Evolutionary conservation across 2,329 filamentous ascomycete species (phyloP), one percentile per base, ranked within the genome.

Genomic region (Verticillium isaacii): DNA sequence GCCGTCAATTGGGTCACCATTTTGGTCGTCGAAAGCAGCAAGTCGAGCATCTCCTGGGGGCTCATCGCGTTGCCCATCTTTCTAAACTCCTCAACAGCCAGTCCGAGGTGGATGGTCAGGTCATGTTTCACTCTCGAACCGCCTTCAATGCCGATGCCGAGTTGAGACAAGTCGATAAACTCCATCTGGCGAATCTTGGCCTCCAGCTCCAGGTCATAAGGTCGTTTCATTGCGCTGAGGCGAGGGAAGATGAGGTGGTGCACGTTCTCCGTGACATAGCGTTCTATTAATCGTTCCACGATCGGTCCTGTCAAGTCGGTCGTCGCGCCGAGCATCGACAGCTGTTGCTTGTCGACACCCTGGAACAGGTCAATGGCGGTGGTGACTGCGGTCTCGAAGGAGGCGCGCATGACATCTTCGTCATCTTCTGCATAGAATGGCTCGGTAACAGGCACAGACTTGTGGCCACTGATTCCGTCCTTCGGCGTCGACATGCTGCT

Each of bases 341-440:
- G 80, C 70, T 98, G 95, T 69, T 96, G 92, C 73, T 97, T 97
- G 73, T 99, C 95, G 6, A 99, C 94, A 63, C 89, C 88, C 70
- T 98, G 94, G 67, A 99, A 99, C 1, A 98, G 82, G 70, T 99
- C 95, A 67, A 99, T 98, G 0, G 93, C 95, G 11, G 91, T 86
- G 11, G 92, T 97, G 12, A 99, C 91, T 1, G 94, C 93, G 1
- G 91, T 96, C 75, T 99, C 95, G 15, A 98, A 79, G 17, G 93
- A 92, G 25, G 88, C 88, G 61, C 94, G 85, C 89, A 99, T 94
- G 34, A 92, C 83, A 67, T 96, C 90, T 73, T 98, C 95, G 67
- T 97, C 93, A 63, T 97, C 93, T 68, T 95, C 92, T 57, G 91
- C 87, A 70, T 90, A 93, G 63, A 90, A 87, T 59, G 88, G 78